Evolutionary conservation across 2,329 filamentous ascomycete genomes (phyloP).

Genomic region (Aspergillus intermedius): DNA sequence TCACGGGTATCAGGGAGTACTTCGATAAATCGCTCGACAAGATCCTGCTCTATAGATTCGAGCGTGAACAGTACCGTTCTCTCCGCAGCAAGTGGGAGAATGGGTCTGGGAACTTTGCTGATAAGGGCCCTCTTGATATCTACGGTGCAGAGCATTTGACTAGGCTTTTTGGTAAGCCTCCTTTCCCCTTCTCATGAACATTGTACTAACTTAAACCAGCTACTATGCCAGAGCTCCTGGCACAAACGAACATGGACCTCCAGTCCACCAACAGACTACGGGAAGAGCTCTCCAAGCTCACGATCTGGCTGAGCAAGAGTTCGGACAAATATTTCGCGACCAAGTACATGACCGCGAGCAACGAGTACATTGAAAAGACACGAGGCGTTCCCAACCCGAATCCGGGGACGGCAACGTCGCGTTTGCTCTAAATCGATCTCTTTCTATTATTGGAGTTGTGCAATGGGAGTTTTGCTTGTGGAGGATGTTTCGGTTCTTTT

Average conservation of each 20-base stretch:
- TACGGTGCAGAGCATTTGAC: conserved; percentile 92
- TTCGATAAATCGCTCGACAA: conserved; percentile 86
- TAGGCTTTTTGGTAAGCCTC: conserved; percentile 70
- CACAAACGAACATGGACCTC: conserved; percentile 96
- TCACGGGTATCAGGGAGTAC: conserved; percentile 81
- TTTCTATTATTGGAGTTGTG: conserved; percentile 3
- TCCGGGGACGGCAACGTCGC: conserved; percentile 28
- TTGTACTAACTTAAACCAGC: conserved; percentile 49
- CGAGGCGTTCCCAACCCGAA: conserved; percentile 23
- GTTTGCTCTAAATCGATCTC: conserved; percentile 13
- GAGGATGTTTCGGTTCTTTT: too few species aligned
- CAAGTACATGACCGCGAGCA: conserved; percentile 37
- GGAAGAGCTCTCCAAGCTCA: conserved; percentile 82
- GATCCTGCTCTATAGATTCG: conserved; percentile 88
- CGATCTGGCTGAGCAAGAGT: conserved; percentile 74
- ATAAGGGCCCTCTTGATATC: conserved; percentile 68
- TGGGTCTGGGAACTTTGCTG: conserved; percentile 56
- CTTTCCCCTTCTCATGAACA: neutral
- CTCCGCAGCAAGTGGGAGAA: conserved; percentile 64
- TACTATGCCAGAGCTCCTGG: conserved; percentile 83
- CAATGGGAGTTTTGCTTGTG: too few species aligned
- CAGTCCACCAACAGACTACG: conserved; percentile 82
- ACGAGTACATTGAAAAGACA: conserved; percentile 34
- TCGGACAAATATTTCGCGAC: conserved; percentile 65
- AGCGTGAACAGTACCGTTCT: conserved; percentile 79